Evolutionary conservation across 176 grass and related monocot species (phyloP).

Genomic region (Elaeis guineensis): DNA sequence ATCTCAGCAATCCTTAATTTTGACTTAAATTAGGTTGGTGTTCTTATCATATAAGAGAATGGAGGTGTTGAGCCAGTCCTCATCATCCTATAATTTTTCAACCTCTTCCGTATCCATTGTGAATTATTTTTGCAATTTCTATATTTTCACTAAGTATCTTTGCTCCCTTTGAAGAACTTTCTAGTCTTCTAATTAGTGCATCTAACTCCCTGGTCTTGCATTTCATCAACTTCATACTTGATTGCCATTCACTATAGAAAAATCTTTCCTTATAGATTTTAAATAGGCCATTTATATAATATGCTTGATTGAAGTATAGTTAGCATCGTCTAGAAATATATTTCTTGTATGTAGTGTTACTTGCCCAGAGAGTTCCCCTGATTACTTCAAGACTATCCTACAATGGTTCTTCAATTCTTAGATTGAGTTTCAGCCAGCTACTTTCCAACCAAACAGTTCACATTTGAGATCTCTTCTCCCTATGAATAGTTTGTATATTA

Average conservation of each 20-base stretch:
- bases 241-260: slow-evolving; percentile 84
- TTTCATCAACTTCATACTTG: slow-evolving; percentile 65
- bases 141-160: too few species aligned
- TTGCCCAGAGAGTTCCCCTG: slow-evolving; percentile 44
- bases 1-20: too few species aligned
- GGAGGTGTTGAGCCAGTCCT: too few species aligned
- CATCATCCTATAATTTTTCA: too few species aligned
- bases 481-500: neutral
- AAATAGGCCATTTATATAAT: slow-evolving; percentile 71
- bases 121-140: too few species aligned
- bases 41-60: too few species aligned
- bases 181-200: slow-evolving; percentile 34
- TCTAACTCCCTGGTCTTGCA: slow-evolving; percentile 87
- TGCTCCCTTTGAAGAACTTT: too few species aligned
- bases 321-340: slow-evolving; percentile 59
- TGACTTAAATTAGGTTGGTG: too few species aligned
- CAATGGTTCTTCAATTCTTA: slow-evolving; percentile 83
- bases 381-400: slow-evolving; percentile 71
- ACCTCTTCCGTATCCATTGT: too few species aligned
- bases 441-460: slow-evolving; percentile 73
- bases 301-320: slow-evolving; percentile 69
- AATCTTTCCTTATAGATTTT: slow-evolving; percentile 91
- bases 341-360: slow-evolving; percentile 41
- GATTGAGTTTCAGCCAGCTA: slow-evolving; percentile 95
- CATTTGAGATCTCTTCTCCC: slow-evolving; percentile 58